Conservation (phyloP, 164 flowering plant genomes). For the Protea cynaroides region DNA sequence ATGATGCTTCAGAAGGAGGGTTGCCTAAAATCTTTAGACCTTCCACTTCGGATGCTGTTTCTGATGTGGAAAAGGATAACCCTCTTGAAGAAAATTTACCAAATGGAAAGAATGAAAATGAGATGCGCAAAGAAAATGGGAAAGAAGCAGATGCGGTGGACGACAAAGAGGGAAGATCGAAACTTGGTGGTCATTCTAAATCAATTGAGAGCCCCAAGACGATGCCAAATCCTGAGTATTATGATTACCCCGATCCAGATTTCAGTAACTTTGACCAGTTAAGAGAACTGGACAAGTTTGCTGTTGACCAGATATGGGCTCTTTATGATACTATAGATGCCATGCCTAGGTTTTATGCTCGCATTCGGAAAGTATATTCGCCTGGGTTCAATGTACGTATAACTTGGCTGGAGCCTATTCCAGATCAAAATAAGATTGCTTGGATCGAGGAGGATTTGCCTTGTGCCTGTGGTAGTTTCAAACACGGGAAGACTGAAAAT, state of each 20-base stretch:
- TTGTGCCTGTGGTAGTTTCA: slow-evolving; percentile 61
- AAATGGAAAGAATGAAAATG: slow-evolving; percentile 14
- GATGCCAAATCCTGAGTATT: slow-evolving; percentile 15
- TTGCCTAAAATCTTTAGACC: neutral
- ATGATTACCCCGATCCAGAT: slow-evolving; percentile 49
- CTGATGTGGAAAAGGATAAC: slow-evolving; percentile 9
- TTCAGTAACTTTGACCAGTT: slow-evolving; percentile 57
- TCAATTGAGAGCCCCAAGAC: slow-evolving; percentile 1
- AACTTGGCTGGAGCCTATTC: slow-evolving; percentile 72
- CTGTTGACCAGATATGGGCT: slow-evolving; percentile 76
- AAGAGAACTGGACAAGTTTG: slow-evolving; percentile 40
- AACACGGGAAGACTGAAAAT: slow-evolving; percentile 26
- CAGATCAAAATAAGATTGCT: slow-evolving; percentile 30
- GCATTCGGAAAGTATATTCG: slow-evolving; percentile 36
- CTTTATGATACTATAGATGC: slow-evolving; percentile 60
- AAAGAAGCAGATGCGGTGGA: slow-evolving; percentile 3
- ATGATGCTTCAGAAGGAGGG: slow-evolving; percentile 11
- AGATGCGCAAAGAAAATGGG: slow-evolving; percentile 5
- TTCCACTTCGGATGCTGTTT: slow-evolving; percentile 9
- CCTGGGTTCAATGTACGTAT: slow-evolving; percentile 49
- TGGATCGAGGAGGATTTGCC: slow-evolving; percentile 51
- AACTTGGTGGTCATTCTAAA: slow-evolving; percentile 1
- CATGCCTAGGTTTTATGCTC: slow-evolving; percentile 92
- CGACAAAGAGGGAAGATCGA: slow-evolving; percentile 1
- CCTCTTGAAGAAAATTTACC: slow-evolving; percentile 14